Conservation (phyloP, 805 yeast genomes). For the Starmera amethionina region DNA sequence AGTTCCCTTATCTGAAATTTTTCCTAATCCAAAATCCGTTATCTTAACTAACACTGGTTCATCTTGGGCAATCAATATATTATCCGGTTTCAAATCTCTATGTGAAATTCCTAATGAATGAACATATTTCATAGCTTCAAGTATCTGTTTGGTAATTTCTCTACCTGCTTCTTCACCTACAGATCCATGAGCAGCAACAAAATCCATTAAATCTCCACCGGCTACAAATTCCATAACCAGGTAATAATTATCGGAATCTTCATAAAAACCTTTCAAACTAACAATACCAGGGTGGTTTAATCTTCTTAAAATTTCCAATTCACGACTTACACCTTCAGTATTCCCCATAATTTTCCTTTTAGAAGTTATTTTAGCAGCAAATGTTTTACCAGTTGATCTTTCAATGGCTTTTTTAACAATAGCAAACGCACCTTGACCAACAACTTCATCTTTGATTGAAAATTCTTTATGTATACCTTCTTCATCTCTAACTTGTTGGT, state of each 20-base stretch:
- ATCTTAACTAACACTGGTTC: slow-evolving; percentile 89
- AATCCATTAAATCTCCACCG: slow-evolving; percentile 98
- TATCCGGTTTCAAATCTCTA: slow-evolving; percentile 94
- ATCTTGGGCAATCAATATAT: slow-evolving; percentile 80
- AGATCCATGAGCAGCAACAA: slow-evolving; percentile 85
- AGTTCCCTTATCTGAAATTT: slow-evolving; percentile 73
- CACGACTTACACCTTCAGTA: slow-evolving; percentile 76
- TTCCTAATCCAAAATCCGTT: slow-evolving; percentile 94
- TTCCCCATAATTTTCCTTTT: slow-evolving; percentile 74
- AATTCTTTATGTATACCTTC: slow-evolving; percentile 58
- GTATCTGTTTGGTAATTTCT: slow-evolving; percentile 75
- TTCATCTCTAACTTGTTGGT: slow-evolving; percentile 9
- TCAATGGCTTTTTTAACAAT: slow-evolving; percentile 88
- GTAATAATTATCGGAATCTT: slow-evolving; percentile 72
- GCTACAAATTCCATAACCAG: slow-evolving; percentile 93
- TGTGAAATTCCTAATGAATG: slow-evolving; percentile 91
- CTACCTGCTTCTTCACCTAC: slow-evolving; percentile 87
- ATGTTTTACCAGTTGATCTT: slow-evolving; percentile 73
- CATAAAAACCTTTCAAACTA: slow-evolving; percentile 71
- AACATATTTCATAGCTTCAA: slow-evolving; percentile 78
- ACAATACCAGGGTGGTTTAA: slow-evolving; percentile 84
- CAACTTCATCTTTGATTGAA: slow-evolving; percentile 71
- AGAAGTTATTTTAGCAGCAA: slow-evolving; percentile 84
- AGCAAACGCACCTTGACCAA: slow-evolving; percentile 98
- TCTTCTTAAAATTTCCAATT: slow-evolving; percentile 67